phyloP scores from a whole-genome alignment of 2,329 filamentous ascomycete species.

The Gyromitra esculenta region DNA sequence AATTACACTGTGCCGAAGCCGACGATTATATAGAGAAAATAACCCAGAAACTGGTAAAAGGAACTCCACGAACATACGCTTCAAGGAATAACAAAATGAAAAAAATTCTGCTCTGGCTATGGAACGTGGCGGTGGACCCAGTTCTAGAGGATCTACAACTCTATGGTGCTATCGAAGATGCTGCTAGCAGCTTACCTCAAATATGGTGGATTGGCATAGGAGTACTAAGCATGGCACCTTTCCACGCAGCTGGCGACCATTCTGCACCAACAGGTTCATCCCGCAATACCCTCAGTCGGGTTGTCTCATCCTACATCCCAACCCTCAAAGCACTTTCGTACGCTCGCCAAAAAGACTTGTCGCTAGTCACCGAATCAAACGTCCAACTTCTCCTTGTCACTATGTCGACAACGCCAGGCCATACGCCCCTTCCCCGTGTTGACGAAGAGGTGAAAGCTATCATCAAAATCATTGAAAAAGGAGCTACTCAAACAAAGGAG shows the following conservation, averaged over 20 bases:
- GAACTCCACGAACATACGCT: neutral
- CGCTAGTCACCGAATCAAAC: neutral
- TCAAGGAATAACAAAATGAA: constrained; percentile 26
- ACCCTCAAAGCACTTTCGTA: constrained; percentile 42
- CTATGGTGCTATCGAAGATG: neutral
- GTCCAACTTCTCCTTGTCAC: constrained; percentile 22
- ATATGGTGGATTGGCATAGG: constrained; percentile 38
- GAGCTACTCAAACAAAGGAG: neutral
- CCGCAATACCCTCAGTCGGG: constrained; percentile 13
- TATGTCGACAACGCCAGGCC: constrained; percentile 28
- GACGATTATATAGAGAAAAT: neutral
- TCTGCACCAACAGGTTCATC: constrained; percentile 15
- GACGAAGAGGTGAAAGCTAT: constrained; percentile 25
- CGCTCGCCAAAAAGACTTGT: constrained; percentile 26
- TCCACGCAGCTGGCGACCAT: constrained; percentile 33
- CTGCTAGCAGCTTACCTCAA: neutral
- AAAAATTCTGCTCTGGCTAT: constrained; percentile 43
- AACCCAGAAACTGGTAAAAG: neutral
- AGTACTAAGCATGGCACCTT: constrained; percentile 23
- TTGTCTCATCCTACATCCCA: constrained; percentile 40
- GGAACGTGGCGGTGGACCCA: constrained; percentile 44
- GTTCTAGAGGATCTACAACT: constrained; percentile 30
- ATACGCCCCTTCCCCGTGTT: neutral
- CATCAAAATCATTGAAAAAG: neutral
- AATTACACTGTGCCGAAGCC: neutral